Percentiles rank a stretch among this genome's conserved stretches.
Conservation (phyloP, 2,329 filamentous ascomycete species). For the Cercospora citrullina region DNA sequence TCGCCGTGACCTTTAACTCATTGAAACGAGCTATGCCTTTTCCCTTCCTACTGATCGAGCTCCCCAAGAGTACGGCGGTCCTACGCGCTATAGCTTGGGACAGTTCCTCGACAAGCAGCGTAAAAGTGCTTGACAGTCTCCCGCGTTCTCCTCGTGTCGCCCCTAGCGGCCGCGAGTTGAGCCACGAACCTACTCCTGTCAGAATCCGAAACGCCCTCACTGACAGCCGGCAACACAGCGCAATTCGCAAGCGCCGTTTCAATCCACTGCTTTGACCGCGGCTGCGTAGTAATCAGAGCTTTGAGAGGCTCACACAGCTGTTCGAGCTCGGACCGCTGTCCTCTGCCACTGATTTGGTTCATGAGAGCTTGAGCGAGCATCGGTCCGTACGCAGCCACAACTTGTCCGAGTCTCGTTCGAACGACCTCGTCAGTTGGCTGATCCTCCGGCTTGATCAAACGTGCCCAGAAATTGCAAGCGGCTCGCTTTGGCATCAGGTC, state of each 20-base stretch:
- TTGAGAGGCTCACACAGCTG: slow-evolving; percentile 69
- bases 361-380: slow-evolving; percentile 61
- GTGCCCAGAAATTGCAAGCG: slow-evolving; percentile 73
- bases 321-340: slow-evolving; percentile 70
- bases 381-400: slow-evolving; percentile 62
- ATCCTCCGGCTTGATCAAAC: slow-evolving; percentile 47
- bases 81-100: slow-evolving; percentile 26
- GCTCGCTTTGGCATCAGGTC: slow-evolving; percentile 75
- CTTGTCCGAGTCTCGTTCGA: slow-evolving; percentile 29
- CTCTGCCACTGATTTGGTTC: slow-evolving; percentile 67
- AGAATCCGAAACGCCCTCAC: slow-evolving; percentile 57
- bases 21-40: not conserved
- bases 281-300: slow-evolving; percentile 52
- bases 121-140: slow-evolving; percentile 71
- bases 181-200: slow-evolving; percentile 67
- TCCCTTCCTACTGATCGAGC: not conserved
- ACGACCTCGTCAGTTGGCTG: slow-evolving; percentile 28
- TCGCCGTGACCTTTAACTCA: not conserved
- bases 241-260: slow-evolving; percentile 57
- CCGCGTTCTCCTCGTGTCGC: slow-evolving; percentile 61
- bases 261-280: slow-evolving; percentile 44
- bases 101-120: slow-evolving; percentile 60
- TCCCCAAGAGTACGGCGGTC: not conserved
- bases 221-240: slow-evolving; percentile 52
- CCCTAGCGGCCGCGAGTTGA: slow-evolving; percentile 66